Base-by-base conservation (phyloP, 371 early-diverging fungal genomes). In the Apophysomyces elegans region DNA sequence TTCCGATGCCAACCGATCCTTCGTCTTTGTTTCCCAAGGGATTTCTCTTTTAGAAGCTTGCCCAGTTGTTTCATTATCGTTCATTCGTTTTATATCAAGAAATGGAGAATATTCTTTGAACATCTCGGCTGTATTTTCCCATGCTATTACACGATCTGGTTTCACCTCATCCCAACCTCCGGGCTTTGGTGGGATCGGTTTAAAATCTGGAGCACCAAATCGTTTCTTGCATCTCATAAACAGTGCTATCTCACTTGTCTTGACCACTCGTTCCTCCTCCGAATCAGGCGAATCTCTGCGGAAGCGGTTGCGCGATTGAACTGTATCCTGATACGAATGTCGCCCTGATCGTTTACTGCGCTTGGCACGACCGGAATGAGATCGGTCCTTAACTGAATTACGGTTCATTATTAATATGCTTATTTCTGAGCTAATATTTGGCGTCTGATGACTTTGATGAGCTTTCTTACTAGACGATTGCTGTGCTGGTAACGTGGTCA, bases 121-220 rank as follows among this genome's bases (percentile, higher is more conserved):
- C 13, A 41, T 50, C 4, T 66, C 58, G 21, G 59, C 58, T 1
- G 71, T 67, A 4, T 67, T 46, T 18, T 61, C 69, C 74, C 74
- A 73, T n/a, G 61, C 47, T 4, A 73, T 39, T 0, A 62, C 63
- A n/a, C 74, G 74, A 1, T 69, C 70, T 56, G 74, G 74, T 11
- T 61, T 62, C n/a, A 68, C 64, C n/a, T 67, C 62, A 47, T 73
- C 68, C 74, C 74, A 73, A 0, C 65, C 70, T 3, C 74, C 74
- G 5, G 69, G 67, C 8, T 60, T 36, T 26, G 74, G 70, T 38
- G 74, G 74, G 21, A 73, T 69, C 18, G 67, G 67, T 41, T 63
- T 62, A 18, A 73, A 54, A 12, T 69, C 65, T 4, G 63, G 63
- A 37, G 59, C 59, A 13, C 56, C 61, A 44, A 60, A 67, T 14